These are phyloP conservation scores for Ganoderma lingzhi DNA, from an alignment of 1,284 basidiomycete genomes.

Conservation along the genomic window DNA sequence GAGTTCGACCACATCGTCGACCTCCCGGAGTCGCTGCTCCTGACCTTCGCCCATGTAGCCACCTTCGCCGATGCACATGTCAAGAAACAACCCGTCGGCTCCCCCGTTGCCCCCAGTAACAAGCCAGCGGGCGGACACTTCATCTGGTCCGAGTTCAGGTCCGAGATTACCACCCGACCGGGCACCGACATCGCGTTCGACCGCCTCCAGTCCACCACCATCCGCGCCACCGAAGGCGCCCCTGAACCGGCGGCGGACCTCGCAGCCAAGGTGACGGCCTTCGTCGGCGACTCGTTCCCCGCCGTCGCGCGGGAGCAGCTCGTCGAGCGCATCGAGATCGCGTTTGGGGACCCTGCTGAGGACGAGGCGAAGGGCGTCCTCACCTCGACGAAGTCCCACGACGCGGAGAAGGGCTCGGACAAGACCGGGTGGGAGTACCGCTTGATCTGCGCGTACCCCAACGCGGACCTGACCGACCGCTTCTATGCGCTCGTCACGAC, in stretches of 20 bases:
- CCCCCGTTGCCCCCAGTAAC: not conserved
- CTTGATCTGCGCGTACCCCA: constrained; percentile 3
- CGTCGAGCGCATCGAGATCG: not conserved
- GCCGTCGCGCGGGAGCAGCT: not conserved
- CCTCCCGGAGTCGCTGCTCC: not conserved
- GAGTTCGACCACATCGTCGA: constrained; percentile 2
- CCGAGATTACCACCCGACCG: not conserved
- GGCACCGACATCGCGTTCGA: constrained; percentile 2
- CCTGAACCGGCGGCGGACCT: not conserved
- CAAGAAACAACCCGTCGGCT: not conserved
- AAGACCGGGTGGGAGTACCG: not conserved
- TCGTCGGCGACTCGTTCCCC: not conserved
- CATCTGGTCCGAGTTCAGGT: not conserved
- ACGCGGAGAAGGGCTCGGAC: not conserved
- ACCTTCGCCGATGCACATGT: not conserved
- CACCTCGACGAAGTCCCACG: not conserved
- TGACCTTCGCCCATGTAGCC: not conserved
- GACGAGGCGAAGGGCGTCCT: not conserved
- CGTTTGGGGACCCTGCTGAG: not conserved
- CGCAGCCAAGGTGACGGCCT: not conserved
- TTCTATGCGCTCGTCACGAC: constrained; percentile 1
- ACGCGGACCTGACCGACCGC: constrained; percentile 1
- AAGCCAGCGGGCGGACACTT: not conserved
- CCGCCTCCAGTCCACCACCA: not conserved
- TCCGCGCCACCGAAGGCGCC: not conserved